These are phyloP conservation scores for Ilex aquifolium DNA, from an alignment of 257 asterid genomes.

Conservation along the genomic window DNA sequence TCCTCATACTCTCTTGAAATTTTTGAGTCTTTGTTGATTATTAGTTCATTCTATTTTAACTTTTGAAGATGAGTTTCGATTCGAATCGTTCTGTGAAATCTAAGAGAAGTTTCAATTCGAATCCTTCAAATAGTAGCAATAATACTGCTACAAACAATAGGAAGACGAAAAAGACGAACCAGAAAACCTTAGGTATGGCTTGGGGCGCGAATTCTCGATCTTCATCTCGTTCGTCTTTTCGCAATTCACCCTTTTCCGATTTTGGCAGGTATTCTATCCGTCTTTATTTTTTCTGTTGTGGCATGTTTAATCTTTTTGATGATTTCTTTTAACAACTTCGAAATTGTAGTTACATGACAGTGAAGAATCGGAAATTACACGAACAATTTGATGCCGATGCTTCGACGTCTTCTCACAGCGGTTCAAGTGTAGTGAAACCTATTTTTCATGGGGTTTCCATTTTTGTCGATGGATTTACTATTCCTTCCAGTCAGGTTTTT, in stretches of 20 bases:
- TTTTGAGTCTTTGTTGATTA: not conserved
- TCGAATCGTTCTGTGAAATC: slow-evolving; percentile 41
- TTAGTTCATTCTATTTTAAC: not conserved
- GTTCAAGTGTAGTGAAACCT: slow-evolving; percentile 35
- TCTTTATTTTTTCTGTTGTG: not conserved
- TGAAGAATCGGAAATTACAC: slow-evolving; percentile 85
- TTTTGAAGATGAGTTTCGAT: slow-evolving; percentile 34
- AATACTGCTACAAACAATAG: slow-evolving; percentile 31
- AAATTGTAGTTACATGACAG: slow-evolving; percentile 73
- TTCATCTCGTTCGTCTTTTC: slow-evolving; percentile 52
- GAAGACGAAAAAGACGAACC: slow-evolving; percentile 50
- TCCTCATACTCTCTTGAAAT: too few species aligned
- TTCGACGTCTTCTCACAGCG: slow-evolving; percentile 60
- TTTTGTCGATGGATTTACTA: slow-evolving; percentile 95
- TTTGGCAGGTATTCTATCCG: slow-evolving; percentile 55
- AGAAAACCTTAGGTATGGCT: slow-evolving; percentile 80
- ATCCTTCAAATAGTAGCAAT: slow-evolving; percentile 25
- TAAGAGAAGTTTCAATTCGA: slow-evolving; percentile 45
- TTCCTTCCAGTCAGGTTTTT: slow-evolving; percentile 89
- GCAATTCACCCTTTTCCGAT: slow-evolving; percentile 73
- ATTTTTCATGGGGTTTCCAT: slow-evolving; percentile 78
- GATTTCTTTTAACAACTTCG: not conserved
- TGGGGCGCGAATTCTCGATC: slow-evolving; percentile 86
- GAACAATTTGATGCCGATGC: slow-evolving; percentile 88
- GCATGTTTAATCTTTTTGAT: not conserved